Conservation (phyloP, 768 basidiomycete species). For the Trametes cinnabarina region DNA sequence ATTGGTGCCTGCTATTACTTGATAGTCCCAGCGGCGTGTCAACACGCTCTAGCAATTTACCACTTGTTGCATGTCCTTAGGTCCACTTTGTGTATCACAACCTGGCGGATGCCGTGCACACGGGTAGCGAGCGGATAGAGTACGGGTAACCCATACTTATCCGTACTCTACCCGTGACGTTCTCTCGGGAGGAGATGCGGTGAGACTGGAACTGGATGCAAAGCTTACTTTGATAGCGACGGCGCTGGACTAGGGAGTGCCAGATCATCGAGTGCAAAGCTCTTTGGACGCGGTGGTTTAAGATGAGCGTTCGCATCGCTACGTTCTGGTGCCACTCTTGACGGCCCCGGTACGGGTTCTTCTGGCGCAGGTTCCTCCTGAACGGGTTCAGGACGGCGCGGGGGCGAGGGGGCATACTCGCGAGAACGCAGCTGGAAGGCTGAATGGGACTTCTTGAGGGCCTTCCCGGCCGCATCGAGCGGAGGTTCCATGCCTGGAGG, state of each 20-base stretch:
- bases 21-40: too few species aligned
- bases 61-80: too few species aligned
- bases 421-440: slow-evolving; percentile 35
- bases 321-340: slow-evolving; percentile 1
- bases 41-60: too few species aligned
- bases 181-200: neutral
- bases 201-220: neutral
- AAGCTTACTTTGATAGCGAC: slow-evolving; percentile 48
- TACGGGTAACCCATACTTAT: too few species aligned
- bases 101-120: too few species aligned
- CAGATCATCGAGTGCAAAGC: slow-evolving; percentile 60
- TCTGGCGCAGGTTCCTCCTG: slow-evolving; percentile 1
- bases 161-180: too few species aligned
- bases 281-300: slow-evolving; percentile 47
- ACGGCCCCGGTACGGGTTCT: slow-evolving; percentile 7
- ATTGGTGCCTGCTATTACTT: too few species aligned
- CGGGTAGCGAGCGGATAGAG: too few species aligned
- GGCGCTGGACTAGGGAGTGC: slow-evolving; percentile 57
- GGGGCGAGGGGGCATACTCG: slow-evolving; percentile 11
- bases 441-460: slow-evolving; percentile 22
- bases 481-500: slow-evolving; percentile 13
- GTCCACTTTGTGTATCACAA: too few species aligned
- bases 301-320: slow-evolving; percentile 6
- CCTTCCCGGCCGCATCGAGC: slow-evolving; percentile 5
- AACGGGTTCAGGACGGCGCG: neutral